Conservation (phyloP, 2,329 filamentous ascomycete species). For the Diaporthe ampelina region DNA sequence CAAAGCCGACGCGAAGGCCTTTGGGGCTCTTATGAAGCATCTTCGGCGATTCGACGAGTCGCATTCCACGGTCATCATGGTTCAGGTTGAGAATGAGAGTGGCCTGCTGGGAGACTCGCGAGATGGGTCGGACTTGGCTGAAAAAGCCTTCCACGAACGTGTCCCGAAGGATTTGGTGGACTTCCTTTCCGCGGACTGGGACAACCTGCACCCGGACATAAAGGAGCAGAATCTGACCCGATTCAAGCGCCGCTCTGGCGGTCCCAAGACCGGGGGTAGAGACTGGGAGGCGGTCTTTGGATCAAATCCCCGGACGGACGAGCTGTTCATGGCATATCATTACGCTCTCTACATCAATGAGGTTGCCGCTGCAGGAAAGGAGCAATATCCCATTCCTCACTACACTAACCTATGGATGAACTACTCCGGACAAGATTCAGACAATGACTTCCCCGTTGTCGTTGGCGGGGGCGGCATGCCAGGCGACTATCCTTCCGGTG, state of each 20-base stretch:
- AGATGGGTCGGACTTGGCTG: slow-evolving; percentile 56
- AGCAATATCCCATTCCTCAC: slow-evolving; percentile 50
- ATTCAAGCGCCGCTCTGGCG: background rate
- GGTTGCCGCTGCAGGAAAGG: slow-evolving; percentile 53
- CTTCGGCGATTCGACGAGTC: slow-evolving; percentile 57
- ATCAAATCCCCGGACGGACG: slow-evolving; percentile 51
- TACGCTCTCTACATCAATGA: slow-evolving; percentile 51
- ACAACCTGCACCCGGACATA: slow-evolving; percentile 1
- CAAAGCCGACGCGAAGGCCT: slow-evolving; percentile 11
- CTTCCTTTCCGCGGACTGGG: slow-evolving; percentile 15
- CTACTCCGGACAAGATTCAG: slow-evolving; percentile 48
- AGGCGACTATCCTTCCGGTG: slow-evolving; percentile 61
- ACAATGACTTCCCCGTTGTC: slow-evolving; percentile 50
- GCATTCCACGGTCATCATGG: slow-evolving; percentile 66
- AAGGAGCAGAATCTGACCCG: slow-evolving; percentile 22
- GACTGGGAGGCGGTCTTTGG: slow-evolving; percentile 43
- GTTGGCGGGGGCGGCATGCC: slow-evolving; percentile 53
- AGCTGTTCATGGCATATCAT: slow-evolving; percentile 55
- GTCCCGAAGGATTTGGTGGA: background rate
- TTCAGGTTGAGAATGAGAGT: slow-evolving; percentile 70
- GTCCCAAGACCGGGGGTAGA: background rate
- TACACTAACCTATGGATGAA: slow-evolving; percentile 56
- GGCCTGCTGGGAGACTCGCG: slow-evolving; percentile 66
- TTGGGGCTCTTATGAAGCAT: slow-evolving; percentile 4
- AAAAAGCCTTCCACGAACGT: slow-evolving; percentile 2